Percentiles rank a stretch among this genome's conserved stretches.
Evolutionary conservation across 768 basidiomycete genomes (phyloP).

Genomic region (Hypholoma sublateritium): DNA sequence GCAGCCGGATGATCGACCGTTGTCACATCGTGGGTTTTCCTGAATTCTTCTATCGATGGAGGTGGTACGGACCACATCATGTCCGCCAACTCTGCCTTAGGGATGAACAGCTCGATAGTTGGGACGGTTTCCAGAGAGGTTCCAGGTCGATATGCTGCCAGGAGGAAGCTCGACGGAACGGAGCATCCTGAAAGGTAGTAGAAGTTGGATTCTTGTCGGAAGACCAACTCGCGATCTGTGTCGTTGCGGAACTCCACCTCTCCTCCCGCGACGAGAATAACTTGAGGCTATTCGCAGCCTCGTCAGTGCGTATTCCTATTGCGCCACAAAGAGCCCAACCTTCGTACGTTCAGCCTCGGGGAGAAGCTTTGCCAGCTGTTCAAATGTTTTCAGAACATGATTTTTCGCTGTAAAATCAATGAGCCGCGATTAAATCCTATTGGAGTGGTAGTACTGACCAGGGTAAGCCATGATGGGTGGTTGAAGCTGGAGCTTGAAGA

Average conservation of each 20-base stretch:
- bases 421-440: constrained; percentile 1
- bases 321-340: constrained; percentile 32
- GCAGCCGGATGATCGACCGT: constrained; percentile 47
- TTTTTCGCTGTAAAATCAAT: constrained; percentile 38
- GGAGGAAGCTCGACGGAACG: constrained; percentile 67
- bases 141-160: constrained; percentile 56
- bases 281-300: constrained; percentile 53
- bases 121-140: constrained; percentile 41
- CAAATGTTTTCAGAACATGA: constrained; percentile 55
- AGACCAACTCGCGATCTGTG: constrained; percentile 79
- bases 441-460: constrained; percentile 22
- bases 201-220: constrained; percentile 81
- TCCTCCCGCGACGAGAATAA: constrained; percentile 67
- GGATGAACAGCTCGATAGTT: constrained; percentile 72
- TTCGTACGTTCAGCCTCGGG: constrained; percentile 50
- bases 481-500: background rate
- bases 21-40: constrained; percentile 59
- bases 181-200: constrained; percentile 82
- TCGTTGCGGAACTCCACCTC: constrained; percentile 69
- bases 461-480: constrained; percentile 28
- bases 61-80: constrained; percentile 91
- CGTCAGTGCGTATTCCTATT: background rate
- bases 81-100: constrained; percentile 67
- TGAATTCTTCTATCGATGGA: constrained; percentile 54
- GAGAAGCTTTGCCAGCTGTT: constrained; percentile 48